Base-by-base conservation (phyloP, 306 rosid genomes). In the Fagus crenata region DNA sequence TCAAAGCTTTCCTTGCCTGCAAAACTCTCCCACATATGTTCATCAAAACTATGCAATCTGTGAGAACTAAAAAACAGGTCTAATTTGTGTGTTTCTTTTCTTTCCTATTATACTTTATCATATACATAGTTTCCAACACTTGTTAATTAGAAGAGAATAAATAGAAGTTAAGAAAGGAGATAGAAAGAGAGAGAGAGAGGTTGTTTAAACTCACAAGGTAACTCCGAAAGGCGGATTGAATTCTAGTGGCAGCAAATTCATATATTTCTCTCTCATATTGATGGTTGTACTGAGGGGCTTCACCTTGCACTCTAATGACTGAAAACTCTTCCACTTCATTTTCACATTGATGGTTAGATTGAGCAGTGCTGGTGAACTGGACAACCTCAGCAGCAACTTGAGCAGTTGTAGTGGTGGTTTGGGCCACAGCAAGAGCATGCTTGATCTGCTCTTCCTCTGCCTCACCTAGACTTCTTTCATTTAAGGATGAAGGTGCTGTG, bases 1-100 rank as follows among this genome's bases (percentile, higher is more conserved):
- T 67, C 86, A 90, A 81, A 54, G 98, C 98, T 80, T 90, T 90
- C 83, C 81, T 95, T 76, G 98, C 97, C 98, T 95, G 84, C 53
- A 80, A 82, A 40, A 33, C 41, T 65, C 69, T n/a, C 53, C 54
- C 49, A 59, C 42, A 11, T 54, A 76, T 12, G 41, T 51, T 72
- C 31, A 49, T 71, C 58, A 53, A 70, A 75, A 60, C 1, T 37
- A 22, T 54, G 60, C 12, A 67, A 17, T 36, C 32, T 7, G 28
- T 15, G 49, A 31, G 65, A 22, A 33, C 6, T 17, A 15, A 59
- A 31, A 63, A 4, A 63, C 2, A 61, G 22, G 13, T 32, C 68
- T 33, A 61, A 61, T 37, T 33, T 61, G 41, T 32, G 37, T 12
- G 61, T 55, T 18, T 0, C 6, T 55, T 18, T 55, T n/a, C 33